phyloP scores from a whole-genome alignment of 1,284 basidiomycete genomes.

The Malassezia slooffiae region DNA sequence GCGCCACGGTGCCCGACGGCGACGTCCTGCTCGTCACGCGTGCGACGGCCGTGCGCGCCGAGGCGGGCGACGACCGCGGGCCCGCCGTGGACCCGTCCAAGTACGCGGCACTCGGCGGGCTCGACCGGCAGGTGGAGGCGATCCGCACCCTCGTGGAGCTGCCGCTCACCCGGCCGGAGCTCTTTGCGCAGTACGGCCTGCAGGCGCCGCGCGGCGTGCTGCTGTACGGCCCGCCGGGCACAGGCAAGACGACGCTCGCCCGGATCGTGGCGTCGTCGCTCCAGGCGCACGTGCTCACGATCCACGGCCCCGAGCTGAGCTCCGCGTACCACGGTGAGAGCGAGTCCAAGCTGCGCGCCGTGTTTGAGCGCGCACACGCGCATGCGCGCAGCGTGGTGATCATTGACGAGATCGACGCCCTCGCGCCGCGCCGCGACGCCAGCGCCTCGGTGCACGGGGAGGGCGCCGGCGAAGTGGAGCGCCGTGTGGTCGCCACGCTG shows the following conservation, averaged over 20 bases:
- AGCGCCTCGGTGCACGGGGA: constrained; percentile 46
- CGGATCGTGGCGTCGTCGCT: constrained; percentile 35
- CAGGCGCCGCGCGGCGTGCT: constrained; percentile 42
- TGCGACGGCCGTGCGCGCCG: constrained; percentile 21
- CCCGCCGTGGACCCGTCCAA: constrained; percentile 43
- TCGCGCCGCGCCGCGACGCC: constrained; percentile 81
- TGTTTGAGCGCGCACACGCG: constrained; percentile 72
- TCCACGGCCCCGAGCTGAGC: constrained; percentile 88
- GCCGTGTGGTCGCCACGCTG: constrained; percentile 85
- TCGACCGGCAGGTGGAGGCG: constrained; percentile 74
- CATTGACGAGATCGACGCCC: constrained; percentile 88
- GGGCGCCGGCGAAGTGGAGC: constrained; percentile 67
- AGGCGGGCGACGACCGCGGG: constrained; percentile 47
- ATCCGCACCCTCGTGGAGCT: constrained; percentile 90
- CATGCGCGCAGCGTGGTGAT: constrained; percentile 75
- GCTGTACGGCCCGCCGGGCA: constrained; percentile 45
- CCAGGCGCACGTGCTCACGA: constrained; percentile 45
- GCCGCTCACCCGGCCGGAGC: constrained; percentile 74
- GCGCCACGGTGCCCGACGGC: constrained; percentile 9
- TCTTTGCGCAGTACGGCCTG: constrained; percentile 72
- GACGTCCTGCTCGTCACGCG: constrained; percentile 27
- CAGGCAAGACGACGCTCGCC: constrained; percentile 45
- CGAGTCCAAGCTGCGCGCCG: constrained; percentile 73
- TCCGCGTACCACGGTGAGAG: constrained; percentile 95
- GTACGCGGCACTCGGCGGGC: constrained; percentile 69